Evolutionary conservation across 257 asterid species (phyloP).

Genomic region (Phtheirospermum japonicum): DNA sequence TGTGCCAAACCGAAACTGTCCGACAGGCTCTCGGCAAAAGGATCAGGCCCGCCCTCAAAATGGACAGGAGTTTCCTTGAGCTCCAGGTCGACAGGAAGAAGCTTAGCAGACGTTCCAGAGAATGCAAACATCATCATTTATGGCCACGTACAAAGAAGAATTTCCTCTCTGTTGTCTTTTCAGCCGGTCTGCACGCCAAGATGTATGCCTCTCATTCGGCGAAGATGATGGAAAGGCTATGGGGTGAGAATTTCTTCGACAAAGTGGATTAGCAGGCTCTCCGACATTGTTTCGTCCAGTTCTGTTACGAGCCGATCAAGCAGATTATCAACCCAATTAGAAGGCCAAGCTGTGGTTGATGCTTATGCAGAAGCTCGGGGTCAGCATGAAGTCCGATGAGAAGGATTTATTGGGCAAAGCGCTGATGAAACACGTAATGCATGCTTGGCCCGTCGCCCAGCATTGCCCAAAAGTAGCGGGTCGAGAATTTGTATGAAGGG

Average conservation of each 20-base stretch:
- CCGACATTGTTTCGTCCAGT: not conserved
- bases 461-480: not conserved
- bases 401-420: not conserved
- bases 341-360: not conserved
- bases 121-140: not conserved
- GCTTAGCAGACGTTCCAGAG: not conserved
- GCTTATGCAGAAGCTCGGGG: not conserved
- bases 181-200: not conserved
- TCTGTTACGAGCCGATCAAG: too few species aligned
- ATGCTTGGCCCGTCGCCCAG: not conserved
- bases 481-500: not conserved
- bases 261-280: not conserved
- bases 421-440: not conserved
- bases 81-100: not conserved
- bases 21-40: not conserved
- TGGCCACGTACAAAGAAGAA: not conserved
- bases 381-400: not conserved
- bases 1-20: not conserved
- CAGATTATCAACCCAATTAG: not conserved
- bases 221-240: constrained; percentile 3
- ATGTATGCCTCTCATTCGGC: not conserved
- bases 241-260: constrained; percentile 2
- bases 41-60: not conserved
- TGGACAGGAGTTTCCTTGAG: constrained; percentile 3
- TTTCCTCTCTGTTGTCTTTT: not conserved